Percentiles rank a stretch among this genome's conserved stretches.
Evolutionary conservation across 148 eudicot species (phyloP).

Genomic region (Rhododendron vialii): DNA sequence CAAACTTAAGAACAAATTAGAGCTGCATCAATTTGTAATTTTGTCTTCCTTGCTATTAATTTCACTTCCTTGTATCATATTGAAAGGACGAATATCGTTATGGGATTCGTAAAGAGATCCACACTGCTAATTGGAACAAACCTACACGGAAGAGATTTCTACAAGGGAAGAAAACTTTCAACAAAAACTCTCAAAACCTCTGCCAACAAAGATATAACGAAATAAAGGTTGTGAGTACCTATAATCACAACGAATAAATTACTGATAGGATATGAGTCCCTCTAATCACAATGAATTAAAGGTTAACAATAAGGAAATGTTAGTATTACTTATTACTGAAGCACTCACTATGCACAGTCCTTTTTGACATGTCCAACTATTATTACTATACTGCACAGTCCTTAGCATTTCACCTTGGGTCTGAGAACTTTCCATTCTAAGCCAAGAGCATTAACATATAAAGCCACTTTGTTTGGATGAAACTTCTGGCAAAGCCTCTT

Average conservation of each 20-base stretch:
- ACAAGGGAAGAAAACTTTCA: not conserved
- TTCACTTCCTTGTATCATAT: not conserved
- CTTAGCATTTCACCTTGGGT: not conserved
- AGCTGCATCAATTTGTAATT: not conserved
- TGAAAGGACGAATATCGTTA: not conserved
- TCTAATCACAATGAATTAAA: not conserved
- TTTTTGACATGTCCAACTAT: not conserved
- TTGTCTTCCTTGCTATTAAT: not conserved
- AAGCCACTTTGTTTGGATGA: not conserved
- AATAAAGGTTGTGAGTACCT: not conserved
- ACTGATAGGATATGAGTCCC: not conserved
- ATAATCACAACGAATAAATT: too few relatives aligned
- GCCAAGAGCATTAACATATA: not conserved
- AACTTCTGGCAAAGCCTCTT: not conserved
- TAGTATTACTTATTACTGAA: too few relatives aligned
- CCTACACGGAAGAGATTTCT: not conserved
- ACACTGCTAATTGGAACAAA: not conserved
- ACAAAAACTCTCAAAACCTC: not conserved
- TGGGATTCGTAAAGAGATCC: not conserved
- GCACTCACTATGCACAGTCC: not conserved
- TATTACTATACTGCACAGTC: not conserved
- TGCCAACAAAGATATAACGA: not conserved
- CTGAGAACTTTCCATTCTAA: not conserved
- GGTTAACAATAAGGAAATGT: not conserved
- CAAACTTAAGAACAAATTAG: not conserved